Conservation (phyloP, 208 protist species). For the Acanthamoeba sp. region DNA sequence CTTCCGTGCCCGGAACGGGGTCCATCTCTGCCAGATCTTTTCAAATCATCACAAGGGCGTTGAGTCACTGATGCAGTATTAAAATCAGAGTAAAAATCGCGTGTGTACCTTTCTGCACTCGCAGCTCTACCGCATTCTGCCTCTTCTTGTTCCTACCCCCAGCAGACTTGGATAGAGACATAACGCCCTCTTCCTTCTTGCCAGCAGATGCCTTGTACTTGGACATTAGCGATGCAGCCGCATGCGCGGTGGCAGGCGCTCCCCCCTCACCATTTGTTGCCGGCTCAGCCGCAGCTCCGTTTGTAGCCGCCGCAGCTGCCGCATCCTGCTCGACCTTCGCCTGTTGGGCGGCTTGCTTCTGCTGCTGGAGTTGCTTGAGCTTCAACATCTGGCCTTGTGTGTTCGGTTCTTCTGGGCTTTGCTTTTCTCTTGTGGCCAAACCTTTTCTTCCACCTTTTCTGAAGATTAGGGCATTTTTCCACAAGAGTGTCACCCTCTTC, state of each 20-base stretch:
- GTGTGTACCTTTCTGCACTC: conserved; percentile 84
- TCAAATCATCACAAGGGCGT: background rate
- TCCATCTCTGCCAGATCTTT: conserved; percentile 87
- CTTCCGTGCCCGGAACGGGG: conserved; percentile 77
- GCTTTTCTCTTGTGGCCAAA: background rate
- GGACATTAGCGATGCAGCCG: conserved; percentile 56
- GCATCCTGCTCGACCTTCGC: background rate
- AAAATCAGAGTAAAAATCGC: background rate
- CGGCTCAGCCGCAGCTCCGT: conserved; percentile 41
- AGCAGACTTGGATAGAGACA: conserved; percentile 77
- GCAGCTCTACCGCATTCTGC: conserved; percentile 82
- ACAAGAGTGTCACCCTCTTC: too few species aligned
- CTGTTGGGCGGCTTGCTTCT: conserved; percentile 53
- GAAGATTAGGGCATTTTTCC: too few species aligned
- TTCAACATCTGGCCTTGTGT: conserved; percentile 64
- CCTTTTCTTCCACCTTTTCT: background rate
- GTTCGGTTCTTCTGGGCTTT: background rate
- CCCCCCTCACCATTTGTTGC: background rate
- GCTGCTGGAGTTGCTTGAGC: conserved; percentile 76
- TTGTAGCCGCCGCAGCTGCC: conserved; percentile 29
- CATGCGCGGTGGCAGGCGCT: background rate
- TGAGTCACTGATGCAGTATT: background rate
- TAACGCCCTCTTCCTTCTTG: conserved; percentile 46
- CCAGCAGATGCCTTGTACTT: conserved; percentile 71
- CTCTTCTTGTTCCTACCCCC: conserved; percentile 58